Evolutionary conservation across 345 rosid genomes (phyloP).

Genomic region (Brassica rapa): DNA sequence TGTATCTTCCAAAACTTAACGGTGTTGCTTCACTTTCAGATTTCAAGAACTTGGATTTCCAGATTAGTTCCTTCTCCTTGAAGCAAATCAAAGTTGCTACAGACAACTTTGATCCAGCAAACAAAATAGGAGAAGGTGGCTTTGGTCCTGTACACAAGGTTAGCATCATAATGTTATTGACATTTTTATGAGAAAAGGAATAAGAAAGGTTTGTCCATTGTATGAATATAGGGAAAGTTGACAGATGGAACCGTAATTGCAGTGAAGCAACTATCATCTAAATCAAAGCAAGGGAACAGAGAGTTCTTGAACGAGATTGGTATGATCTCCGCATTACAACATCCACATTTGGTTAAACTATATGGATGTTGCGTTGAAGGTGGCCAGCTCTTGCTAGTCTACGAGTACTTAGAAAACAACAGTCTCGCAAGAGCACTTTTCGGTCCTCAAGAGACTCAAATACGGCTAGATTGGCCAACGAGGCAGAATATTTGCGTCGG

Average conservation of each 20-base stretch:
- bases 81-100: slow-evolving; percentile 58
- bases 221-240: slow-evolving; percentile 45
- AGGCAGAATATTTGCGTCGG: neutral
- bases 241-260: slow-evolving; percentile 60
- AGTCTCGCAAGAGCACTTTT: slow-evolving; percentile 53
- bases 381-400: slow-evolving; percentile 49
- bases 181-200: neutral
- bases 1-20: slow-evolving; percentile 9
- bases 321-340: slow-evolving; percentile 61
- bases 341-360: slow-evolving; percentile 59
- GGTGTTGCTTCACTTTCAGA: slow-evolving; percentile 36
- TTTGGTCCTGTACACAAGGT: slow-evolving; percentile 75
- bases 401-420: slow-evolving; percentile 43
- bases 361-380: slow-evolving; percentile 60
- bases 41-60: slow-evolving; percentile 46
- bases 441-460: slow-evolving; percentile 42
- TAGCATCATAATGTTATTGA: neutral
- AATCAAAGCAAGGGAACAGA: slow-evolving; percentile 61
- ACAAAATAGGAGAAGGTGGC: slow-evolving; percentile 72
- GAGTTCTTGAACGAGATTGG: slow-evolving; percentile 61
- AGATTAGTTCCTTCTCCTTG: slow-evolving; percentile 52
- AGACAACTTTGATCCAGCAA: slow-evolving; percentile 49
- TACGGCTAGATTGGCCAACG: slow-evolving; percentile 17
- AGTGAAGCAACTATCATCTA: slow-evolving; percentile 54
- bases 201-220: slow-evolving; percentile 1